Percentiles rank a stretch among this genome's conserved stretches.
These are phyloP conservation scores for Annona squamosa DNA, from an alignment of 164 flowering plant genomes.

Conservation along the genomic window DNA sequence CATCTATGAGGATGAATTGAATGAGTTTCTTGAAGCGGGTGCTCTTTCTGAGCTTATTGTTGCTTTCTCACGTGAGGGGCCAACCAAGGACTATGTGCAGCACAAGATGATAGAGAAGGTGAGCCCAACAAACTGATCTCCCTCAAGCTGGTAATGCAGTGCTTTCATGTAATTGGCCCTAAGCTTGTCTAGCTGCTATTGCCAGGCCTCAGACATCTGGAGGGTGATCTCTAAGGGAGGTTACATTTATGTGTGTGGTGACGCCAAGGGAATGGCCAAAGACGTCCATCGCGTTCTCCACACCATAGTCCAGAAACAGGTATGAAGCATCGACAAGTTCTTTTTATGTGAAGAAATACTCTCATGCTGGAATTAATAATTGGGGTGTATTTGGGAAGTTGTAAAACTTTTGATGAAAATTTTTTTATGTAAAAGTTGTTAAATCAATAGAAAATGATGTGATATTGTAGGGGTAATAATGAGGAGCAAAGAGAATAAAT, in stretches of 20 bases:
- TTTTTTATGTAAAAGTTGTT: too few relatives aligned
- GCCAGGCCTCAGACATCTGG: conserved; percentile 72
- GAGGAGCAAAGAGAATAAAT: too few relatives aligned
- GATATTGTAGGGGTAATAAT: too few relatives aligned
- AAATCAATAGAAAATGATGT: too few relatives aligned
- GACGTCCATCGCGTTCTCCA: conserved; percentile 88
- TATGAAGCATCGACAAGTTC: conserved; percentile 8
- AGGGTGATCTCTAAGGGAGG: conserved; percentile 52
- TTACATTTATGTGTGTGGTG: conserved; percentile 88
- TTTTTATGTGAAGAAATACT: too few relatives aligned
- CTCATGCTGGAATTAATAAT: too few relatives aligned
- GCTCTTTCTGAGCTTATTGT: conserved; percentile 65
- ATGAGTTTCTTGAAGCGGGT: conserved; percentile 54
- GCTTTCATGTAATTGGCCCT: neutral
- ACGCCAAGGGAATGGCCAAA: conserved; percentile 96
- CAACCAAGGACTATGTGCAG: conserved; percentile 83
- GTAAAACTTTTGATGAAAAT: too few relatives aligned
- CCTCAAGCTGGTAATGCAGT: neutral
- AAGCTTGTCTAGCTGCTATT: neutral
- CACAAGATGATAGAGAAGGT: conserved; percentile 85
- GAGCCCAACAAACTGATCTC: conserved; percentile 3
- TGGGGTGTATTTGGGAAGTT: too few relatives aligned
- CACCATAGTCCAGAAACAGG: conserved; percentile 77
- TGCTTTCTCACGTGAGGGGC: conserved; percentile 92
- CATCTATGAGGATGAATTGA: conserved; percentile 84